Evolutionary conservation across 2,329 filamentous ascomycete species (phyloP).

Genomic region (Furcasterigmium furcatum): DNA sequence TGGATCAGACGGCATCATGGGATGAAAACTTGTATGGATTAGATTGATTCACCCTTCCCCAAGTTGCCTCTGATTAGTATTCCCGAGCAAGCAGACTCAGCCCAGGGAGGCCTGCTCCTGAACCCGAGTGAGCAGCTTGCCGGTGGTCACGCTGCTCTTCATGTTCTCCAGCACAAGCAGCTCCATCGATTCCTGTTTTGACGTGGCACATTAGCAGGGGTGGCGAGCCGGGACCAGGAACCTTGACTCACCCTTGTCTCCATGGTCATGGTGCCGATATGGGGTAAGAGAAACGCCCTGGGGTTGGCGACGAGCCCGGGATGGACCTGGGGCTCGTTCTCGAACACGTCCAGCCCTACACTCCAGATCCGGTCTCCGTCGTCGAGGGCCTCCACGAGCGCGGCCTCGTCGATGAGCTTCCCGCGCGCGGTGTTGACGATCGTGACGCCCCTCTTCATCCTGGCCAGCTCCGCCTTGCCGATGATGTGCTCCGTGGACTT

Average conservation of each 20-base stretch:
- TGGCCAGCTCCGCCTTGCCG: constrained; percentile 56
- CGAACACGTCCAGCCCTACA: constrained; percentile 67
- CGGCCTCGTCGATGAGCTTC: constrained; percentile 69
- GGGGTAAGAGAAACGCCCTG: constrained; percentile 9
- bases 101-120: not conserved
- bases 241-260: constrained; percentile 6
- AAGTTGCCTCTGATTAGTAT: too few relatives aligned
- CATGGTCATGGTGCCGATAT: constrained; percentile 10
- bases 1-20: too few relatives aligned
- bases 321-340: constrained; percentile 55
- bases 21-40: too few relatives aligned
- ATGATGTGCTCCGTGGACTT: constrained; percentile 52
- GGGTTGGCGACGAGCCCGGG: constrained; percentile 5
- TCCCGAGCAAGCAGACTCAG: not conserved
- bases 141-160: not conserved
- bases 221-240: too few relatives aligned
- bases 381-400: constrained; percentile 63
- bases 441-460: constrained; percentile 69
- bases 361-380: constrained; percentile 57
- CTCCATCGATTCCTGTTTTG: not conserved
- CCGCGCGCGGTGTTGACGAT: constrained; percentile 71
- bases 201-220: too few relatives aligned
- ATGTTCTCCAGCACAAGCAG: not conserved
- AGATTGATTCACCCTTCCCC: too few relatives aligned
- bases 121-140: not conserved